Percentiles rank a stretch among this genome's conserved stretches.
Conservation (phyloP, 2,329 filamentous ascomycete species). For the Hymenoscyphus occultus region DNA sequence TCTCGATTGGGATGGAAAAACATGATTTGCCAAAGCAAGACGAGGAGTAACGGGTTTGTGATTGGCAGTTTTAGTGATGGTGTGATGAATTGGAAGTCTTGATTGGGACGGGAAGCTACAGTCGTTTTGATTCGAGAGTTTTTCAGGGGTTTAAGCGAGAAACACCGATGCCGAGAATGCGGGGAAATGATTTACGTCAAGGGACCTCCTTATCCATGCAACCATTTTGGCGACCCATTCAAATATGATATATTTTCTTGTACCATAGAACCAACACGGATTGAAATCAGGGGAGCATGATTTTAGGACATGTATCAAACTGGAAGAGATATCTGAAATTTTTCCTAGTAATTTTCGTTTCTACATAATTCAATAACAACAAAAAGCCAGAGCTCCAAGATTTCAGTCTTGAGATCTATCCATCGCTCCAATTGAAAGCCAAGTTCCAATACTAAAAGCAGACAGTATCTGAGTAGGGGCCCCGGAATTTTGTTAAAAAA, state of each 20-base stretch:
- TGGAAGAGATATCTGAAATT: neutral
- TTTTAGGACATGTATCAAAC: neutral
- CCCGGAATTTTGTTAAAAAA: slow-evolving; percentile 1
- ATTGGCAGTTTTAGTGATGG: neutral
- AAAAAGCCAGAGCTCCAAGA: neutral
- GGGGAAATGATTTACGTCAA: slow-evolving; percentile 3
- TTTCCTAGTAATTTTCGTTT: neutral
- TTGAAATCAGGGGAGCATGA: neutral
- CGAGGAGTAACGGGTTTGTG: neutral
- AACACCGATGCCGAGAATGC: neutral
- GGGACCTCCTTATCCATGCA: neutral
- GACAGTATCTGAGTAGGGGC: neutral
- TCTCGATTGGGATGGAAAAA: neutral
- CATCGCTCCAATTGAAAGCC: neutral
- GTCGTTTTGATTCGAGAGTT: neutral
- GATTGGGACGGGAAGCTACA: neutral
- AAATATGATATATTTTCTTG: neutral
- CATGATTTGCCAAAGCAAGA: neutral
- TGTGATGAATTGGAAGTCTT: neutral
- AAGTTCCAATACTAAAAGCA: neutral
- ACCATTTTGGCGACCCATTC: neutral
- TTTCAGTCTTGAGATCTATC: neutral
- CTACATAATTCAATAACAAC: slow-evolving; percentile 1
- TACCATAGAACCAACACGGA: neutral
- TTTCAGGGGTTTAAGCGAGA: neutral